These are phyloP conservation scores for Claviceps quebecensis DNA, from an alignment of 2,329 filamentous ascomycete genomes.

Conservation along the genomic window DNA sequence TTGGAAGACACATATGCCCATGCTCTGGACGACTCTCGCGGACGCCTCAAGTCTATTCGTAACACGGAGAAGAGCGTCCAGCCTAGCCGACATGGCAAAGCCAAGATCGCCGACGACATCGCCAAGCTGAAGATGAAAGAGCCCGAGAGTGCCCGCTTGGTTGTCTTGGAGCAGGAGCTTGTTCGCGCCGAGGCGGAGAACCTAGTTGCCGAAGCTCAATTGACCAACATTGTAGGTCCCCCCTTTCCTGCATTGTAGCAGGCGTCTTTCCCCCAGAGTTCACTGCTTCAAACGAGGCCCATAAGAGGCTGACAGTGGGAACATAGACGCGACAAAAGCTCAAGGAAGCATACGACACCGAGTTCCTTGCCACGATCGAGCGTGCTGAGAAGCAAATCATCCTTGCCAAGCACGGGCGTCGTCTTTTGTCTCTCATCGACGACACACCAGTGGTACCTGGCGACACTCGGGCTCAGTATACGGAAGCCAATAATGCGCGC, in stretches of 20 bases:
- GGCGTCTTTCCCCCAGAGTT: neutral
- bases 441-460: conserved; percentile 83
- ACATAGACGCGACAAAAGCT: conserved; percentile 89
- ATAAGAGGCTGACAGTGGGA: conserved; percentile 39
- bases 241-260: neutral
- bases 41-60: conserved; percentile 75
- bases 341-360: conserved; percentile 82
- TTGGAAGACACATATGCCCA: conserved; percentile 84
- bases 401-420: conserved; percentile 77
- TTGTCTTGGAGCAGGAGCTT: conserved; percentile 87
- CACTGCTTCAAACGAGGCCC: neutral
- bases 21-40: conserved; percentile 72
- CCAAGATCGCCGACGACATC: conserved; percentile 86
- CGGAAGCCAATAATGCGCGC: conserved; percentile 51
- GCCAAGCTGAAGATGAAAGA: conserved; percentile 85
- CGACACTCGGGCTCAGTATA: conserved; percentile 57
- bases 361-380: conserved; percentile 85
- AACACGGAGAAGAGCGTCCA: conserved; percentile 95
- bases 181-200: conserved; percentile 93
- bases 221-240: conserved; percentile 73
- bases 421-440: conserved; percentile 73
- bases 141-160: conserved; percentile 66
- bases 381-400: conserved; percentile 95
- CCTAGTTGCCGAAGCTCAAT: conserved; percentile 86
- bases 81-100: conserved; percentile 74